Conservation (phyloP, 305 asterid genomes). For the Lippia alba region DNA sequence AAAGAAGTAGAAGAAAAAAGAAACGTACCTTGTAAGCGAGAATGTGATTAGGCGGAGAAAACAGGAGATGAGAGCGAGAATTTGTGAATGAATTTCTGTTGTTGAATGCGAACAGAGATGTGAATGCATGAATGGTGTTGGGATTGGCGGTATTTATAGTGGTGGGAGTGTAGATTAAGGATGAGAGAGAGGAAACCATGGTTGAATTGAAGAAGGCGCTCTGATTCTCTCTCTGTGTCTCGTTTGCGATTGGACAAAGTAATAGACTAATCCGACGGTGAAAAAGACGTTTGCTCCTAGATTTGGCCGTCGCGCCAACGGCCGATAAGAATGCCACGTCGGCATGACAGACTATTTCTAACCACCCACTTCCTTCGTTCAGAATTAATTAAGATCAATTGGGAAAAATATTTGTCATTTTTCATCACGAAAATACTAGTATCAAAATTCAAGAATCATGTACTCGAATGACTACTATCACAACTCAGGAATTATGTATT, state of each 20-base stretch:
- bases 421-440: conserved; percentile 27
- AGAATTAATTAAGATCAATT: not conserved
- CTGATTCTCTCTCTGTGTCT: conserved; percentile 1
- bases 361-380: conserved; percentile 27
- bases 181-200: conserved; percentile 14
- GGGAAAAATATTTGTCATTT: conserved; percentile 4
- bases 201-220: conserved; percentile 11
- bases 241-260: conserved; percentile 21
- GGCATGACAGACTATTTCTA: conserved; percentile 35
- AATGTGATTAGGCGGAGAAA: not conserved
- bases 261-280: conserved; percentile 35
- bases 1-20: not conserved
- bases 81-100: not conserved
- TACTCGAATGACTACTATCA: too few species aligned
- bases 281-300: conserved; percentile 30
- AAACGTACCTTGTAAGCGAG: conserved; percentile 39
- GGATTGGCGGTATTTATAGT: conserved; percentile 40
- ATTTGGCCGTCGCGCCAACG: conserved; percentile 33
- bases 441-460: not conserved
- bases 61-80: not conserved
- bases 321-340: conserved; percentile 48
- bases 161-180: conserved; percentile 7
- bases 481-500: not conserved
- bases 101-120: conserved; percentile 20
- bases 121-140: conserved; percentile 19